Evolutionary conservation across 371 early-diverging fungal species (phyloP).

Genomic region (Thermomucor indicae-seudaticae): DNA sequence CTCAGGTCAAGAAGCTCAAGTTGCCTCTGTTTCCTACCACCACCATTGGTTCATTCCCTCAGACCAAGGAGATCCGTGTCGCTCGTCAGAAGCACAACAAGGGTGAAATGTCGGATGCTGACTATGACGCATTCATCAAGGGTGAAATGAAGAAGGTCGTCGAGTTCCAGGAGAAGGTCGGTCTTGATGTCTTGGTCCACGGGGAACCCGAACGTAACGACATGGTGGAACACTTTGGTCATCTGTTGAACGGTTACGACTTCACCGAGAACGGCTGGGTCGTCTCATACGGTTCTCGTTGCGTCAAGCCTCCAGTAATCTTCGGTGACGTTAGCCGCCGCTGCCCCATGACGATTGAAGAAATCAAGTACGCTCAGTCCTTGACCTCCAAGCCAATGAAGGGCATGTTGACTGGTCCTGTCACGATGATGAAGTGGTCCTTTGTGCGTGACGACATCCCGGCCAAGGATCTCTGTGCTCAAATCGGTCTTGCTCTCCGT

Average conservation of each 20-base stretch:
- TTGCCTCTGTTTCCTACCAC: conserved; percentile 95
- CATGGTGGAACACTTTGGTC: conserved; percentile 96
- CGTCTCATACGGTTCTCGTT: conserved; percentile 94
- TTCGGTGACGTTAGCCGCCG: conserved; percentile 92
- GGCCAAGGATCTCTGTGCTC: conserved; percentile 76
- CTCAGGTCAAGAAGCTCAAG: conserved; percentile 76
- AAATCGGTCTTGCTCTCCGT: conserved; percentile 94
- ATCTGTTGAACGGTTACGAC: conserved; percentile 79
- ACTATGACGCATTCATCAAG: conserved; percentile 85
- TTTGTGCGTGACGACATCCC: conserved; percentile 97
- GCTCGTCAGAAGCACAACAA: conserved; percentile 88
- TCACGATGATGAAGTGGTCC: conserved; percentile 95
- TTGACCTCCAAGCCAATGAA: conserved; percentile 89
- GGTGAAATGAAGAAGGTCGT: conserved; percentile 82
- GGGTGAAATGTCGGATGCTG: conserved; percentile 64
- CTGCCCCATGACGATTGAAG: conserved; percentile 87
- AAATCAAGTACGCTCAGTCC: conserved; percentile 81
- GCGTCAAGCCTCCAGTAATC: conserved; percentile 90
- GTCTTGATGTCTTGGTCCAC: conserved; percentile 93
- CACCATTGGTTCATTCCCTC: conserved; percentile 98
- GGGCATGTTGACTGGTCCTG: conserved; percentile 95
- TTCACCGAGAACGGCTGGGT: conserved; percentile 97
- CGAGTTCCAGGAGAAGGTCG: conserved; percentile 82
- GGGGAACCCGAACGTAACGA: conserved; percentile 97
- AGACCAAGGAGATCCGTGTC: conserved; percentile 93